phyloP scores from a whole-genome alignment of 805 yeast genomes.

The Cephaloascus albidus region DNA sequence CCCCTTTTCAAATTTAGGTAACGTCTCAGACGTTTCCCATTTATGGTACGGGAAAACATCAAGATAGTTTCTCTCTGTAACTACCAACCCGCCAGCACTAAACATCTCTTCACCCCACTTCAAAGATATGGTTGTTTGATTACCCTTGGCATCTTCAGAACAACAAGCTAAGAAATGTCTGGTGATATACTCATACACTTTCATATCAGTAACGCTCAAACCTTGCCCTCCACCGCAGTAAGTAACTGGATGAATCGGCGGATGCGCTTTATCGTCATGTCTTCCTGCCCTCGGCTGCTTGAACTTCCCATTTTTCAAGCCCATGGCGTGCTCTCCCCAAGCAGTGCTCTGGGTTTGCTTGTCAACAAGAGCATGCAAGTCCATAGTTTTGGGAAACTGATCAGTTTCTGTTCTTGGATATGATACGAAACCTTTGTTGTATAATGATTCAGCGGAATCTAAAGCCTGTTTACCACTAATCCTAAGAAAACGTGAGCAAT shows the following conservation, averaged over 20 bases:
- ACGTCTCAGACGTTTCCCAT: slow-evolving; percentile 60
- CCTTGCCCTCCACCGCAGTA: slow-evolving; percentile 20
- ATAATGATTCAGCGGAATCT: slow-evolving; percentile 71
- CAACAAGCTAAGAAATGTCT: slow-evolving; percentile 88
- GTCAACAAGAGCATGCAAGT: slow-evolving; percentile 49
- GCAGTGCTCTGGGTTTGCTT: slow-evolving; percentile 43
- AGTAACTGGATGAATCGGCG: slow-evolving; percentile 89
- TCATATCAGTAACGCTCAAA: slow-evolving; percentile 38
- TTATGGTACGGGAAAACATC: slow-evolving; percentile 71
- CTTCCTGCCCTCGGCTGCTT: slow-evolving; percentile 70
- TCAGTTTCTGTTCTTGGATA: slow-evolving; percentile 99
- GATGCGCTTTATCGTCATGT: slow-evolving; percentile 93
- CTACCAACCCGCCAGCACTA: slow-evolving; percentile 63
- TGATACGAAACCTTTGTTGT: slow-evolving; percentile 78
- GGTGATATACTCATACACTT: slow-evolving; percentile 79
- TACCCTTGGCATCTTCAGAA: slow-evolving; percentile 83
- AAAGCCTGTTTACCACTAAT: slow-evolving; percentile 75
- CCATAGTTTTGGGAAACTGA: slow-evolving; percentile 68
- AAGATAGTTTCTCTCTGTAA: slow-evolving; percentile 64
- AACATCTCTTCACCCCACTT: slow-evolving; percentile 78
- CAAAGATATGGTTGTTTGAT: slow-evolving; percentile 47
- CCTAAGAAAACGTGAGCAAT: slow-evolving; percentile 66
- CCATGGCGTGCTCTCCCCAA: slow-evolving; percentile 70
- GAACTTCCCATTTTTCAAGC: slow-evolving; percentile 31
- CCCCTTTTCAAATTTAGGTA: slow-evolving; percentile 56